Percentiles rank a stretch among this genome's conserved stretches.
Evolutionary conservation across 2,329 filamentous ascomycete genomes (phyloP).

Genomic region (Penicillium frequentans): DNA sequence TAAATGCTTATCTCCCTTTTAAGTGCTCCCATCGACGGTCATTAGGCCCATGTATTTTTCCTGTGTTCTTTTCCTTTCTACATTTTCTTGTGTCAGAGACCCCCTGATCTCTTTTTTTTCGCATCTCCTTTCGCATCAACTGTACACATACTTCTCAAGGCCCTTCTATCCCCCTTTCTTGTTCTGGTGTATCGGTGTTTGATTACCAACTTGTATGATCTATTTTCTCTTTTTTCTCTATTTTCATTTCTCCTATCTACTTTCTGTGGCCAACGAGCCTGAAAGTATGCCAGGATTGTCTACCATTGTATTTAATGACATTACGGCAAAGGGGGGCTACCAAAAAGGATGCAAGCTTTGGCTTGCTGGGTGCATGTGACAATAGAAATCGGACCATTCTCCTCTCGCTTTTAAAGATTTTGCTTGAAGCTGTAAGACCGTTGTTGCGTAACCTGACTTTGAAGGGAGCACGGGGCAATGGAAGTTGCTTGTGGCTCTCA

Average conservation of each 20-base stretch:
- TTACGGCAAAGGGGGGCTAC: conserved; percentile 35
- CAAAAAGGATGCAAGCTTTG: conserved; percentile 35
- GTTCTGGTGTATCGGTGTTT: conserved; percentile 41
- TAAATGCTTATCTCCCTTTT: conserved; percentile 33
- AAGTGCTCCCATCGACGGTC: conserved; percentile 28
- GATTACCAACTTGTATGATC: conserved; percentile 26
- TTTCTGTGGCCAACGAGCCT: conserved; percentile 16
- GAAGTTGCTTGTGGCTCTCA: background rate
- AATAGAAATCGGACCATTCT: conserved; percentile 43
- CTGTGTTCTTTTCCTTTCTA: conserved; percentile 16
- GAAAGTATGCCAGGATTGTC: conserved; percentile 31
- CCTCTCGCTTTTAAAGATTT: conserved; percentile 33
- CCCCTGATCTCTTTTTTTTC: conserved; percentile 14
- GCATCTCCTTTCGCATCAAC: conserved; percentile 34
- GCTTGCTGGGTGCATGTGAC: conserved; percentile 34
- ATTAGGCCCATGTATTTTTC: conserved; percentile 28
- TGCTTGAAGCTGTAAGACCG: conserved; percentile 1
- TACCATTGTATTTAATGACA: conserved; percentile 43
- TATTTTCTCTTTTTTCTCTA: conserved; percentile 20
- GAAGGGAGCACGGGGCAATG: background rate
- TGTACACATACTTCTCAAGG: conserved; percentile 39
- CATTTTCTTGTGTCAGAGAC: conserved; percentile 24
- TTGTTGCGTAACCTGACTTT: conserved; percentile 5
- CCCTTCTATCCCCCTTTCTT: conserved; percentile 25
- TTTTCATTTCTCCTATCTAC: conserved; percentile 26